Base-by-base conservation (phyloP, 352 stramenopile genomes). In the Phytophthora sp. region DNA sequence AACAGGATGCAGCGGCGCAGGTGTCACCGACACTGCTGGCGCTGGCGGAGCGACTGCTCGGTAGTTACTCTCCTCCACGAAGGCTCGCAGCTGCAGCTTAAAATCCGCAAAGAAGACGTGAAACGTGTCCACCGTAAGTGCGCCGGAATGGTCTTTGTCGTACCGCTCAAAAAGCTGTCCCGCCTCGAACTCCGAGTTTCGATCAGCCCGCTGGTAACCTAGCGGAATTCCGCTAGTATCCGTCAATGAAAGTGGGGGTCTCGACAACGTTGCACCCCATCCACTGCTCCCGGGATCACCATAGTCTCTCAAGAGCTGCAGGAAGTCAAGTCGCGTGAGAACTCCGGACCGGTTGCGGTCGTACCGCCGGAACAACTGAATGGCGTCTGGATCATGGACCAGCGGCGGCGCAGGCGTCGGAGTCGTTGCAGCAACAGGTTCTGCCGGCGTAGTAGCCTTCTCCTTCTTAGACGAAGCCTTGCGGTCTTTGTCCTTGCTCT, bases 181-280 rank as follows among this genome's bases (percentile, higher is more conserved):
- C 32, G 86, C 86, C 39, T 95, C 86, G 57, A 95, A 95, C 62
- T 95, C 86, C 10, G 82, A 90, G 68, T 95, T 95, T 35, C 69
- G 73, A 10, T 84, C 76, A 24, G 84, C 77, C 24, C 84, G 83
- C 52, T 85, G 79, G 49, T 86, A 95, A 4, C 86, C 86, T 10
- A 95, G 54, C 26, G 86, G 86, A 12, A 90, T 84, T 11, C 84
- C 84, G 20, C 49, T 77, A 4, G 73, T 75, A 37, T 93, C 84
- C 0, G 80, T 91, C 4, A 95, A 69, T 4, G 86, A 84, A 28
- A 92, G 51, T 3, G 82, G 76, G 32, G 62, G 62, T 8, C 80
- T 71, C 2, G 60, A 45, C 9, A 50, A n/a, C n/a, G 48, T 55
- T 23, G 46, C 5, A 23, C 49, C 54, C n/a, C 32, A 41, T 2